phyloP scores from a whole-genome alignment of 2,329 filamentous ascomycete genomes.

The Trichothecium sympodiale region DNA sequence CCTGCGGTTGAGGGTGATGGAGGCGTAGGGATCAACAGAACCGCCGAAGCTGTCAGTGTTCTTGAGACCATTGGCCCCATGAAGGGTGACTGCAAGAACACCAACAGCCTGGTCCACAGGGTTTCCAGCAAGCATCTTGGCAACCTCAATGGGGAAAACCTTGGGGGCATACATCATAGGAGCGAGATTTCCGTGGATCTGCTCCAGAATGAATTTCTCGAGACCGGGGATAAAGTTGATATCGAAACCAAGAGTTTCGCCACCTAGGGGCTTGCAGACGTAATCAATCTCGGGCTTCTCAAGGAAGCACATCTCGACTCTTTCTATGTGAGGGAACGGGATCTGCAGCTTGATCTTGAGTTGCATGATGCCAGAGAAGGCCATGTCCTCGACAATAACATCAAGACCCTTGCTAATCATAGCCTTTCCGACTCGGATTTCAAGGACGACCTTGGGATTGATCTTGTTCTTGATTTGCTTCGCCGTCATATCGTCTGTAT shows the following conservation, averaged over 20 bases:
- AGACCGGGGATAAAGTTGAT: conserved; percentile 98
- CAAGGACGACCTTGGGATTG: conserved; percentile 91
- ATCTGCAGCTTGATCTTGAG: conserved; percentile 97
- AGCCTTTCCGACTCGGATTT: conserved; percentile 89
- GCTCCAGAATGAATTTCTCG: conserved; percentile 86
- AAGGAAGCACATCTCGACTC: conserved; percentile 89
- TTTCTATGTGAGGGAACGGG: conserved; percentile 89
- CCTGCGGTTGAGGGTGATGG: conserved; percentile 75
- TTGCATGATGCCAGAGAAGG: conserved; percentile 90
- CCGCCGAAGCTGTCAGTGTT: conserved; percentile 91
- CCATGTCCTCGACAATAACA: conserved; percentile 96
- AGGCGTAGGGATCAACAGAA: conserved; percentile 81
- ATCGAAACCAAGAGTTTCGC: conserved; percentile 91
- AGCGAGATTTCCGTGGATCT: conserved; percentile 84
- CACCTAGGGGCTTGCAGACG: conserved; percentile 92
- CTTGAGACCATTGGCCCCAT: conserved; percentile 85
- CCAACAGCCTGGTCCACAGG: conserved; percentile 93
- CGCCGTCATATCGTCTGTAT: conserved; percentile 80
- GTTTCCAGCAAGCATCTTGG: conserved; percentile 92
- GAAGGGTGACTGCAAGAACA: conserved; percentile 81
- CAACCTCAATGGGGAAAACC: conserved; percentile 95
- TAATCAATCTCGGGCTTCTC: conserved; percentile 87
- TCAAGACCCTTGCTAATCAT: conserved; percentile 95
- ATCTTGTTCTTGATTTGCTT: conserved; percentile 89
- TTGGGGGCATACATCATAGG: conserved; percentile 99